These are phyloP conservation scores for Talaromyces proteolyticus DNA, from an alignment of 495 filamentous ascomycete genomes.

Conservation along the genomic window DNA sequence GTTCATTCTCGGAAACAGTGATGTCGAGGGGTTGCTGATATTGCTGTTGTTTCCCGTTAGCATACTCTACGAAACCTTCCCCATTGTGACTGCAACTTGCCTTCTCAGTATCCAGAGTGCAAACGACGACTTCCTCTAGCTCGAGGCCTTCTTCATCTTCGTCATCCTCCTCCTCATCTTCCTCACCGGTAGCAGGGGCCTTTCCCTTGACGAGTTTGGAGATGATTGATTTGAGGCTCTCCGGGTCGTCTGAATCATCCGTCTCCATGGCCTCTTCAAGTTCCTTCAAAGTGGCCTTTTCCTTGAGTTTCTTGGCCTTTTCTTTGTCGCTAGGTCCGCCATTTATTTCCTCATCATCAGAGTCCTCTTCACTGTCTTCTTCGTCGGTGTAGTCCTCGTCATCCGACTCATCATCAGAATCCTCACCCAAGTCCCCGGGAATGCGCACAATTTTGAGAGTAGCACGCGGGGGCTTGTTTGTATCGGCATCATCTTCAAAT, in stretches of 20 bases:
- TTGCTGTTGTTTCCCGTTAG: slow-evolving; percentile 46
- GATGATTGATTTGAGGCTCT: slow-evolving; percentile 58
- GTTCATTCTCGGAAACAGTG: slow-evolving; percentile 77
- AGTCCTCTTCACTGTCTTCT: slow-evolving; percentile 59
- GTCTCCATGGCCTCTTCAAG: slow-evolving; percentile 56
- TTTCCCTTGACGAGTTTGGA: slow-evolving; percentile 73
- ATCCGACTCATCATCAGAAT: slow-evolving; percentile 46
- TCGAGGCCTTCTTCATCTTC: slow-evolving; percentile 61
- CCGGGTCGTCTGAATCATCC: slow-evolving; percentile 50
- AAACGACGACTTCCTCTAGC: slow-evolving; percentile 84
- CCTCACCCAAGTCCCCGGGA: slow-evolving; percentile 44
- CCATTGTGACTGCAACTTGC: slow-evolving; percentile 33
- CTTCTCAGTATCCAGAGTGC: slow-evolving; percentile 84
- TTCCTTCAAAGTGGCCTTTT: slow-evolving; percentile 62
- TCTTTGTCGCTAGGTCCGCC: slow-evolving; percentile 84
- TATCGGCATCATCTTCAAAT: slow-evolving; percentile 54
- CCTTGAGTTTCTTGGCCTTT: slow-evolving; percentile 77
- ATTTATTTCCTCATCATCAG: slow-evolving; percentile 67
- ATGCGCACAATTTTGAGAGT: slow-evolving; percentile 86
- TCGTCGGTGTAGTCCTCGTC: slow-evolving; percentile 62
- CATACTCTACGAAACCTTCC: slow-evolving; percentile 5
- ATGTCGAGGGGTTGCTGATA: slow-evolving; percentile 96
- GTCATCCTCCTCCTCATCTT: slow-evolving; percentile 58
- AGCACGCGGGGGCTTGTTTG: slow-evolving; percentile 59
- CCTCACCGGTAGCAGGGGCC: slow-evolving; percentile 63